Percentiles rank a stretch among this genome's conserved stretches.
Evolutionary conservation across 768 basidiomycete species (phyloP).

Genomic region (Dioszegia aurantiaca): DNA sequence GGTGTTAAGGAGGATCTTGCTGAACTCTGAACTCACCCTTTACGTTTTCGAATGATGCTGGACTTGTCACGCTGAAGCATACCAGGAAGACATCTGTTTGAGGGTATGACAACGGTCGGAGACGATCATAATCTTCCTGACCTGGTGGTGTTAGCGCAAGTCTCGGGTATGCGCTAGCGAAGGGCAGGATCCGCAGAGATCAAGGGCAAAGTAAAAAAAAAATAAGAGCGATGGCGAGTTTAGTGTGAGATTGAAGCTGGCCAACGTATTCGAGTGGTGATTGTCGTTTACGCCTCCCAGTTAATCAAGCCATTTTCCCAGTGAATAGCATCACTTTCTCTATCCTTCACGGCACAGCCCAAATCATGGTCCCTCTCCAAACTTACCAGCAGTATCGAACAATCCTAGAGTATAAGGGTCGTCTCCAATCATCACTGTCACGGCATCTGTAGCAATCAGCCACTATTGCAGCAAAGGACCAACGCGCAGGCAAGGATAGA

Average conservation of each 20-base stretch:
- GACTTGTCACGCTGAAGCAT: constrained; percentile 98
- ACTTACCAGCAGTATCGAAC: constrained; percentile 96
- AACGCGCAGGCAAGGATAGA: constrained; percentile 16
- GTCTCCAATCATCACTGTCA: constrained; percentile 99
- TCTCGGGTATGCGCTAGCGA: too few relatives aligned
- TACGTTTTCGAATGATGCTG: constrained; percentile 99
- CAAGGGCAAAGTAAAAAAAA: too few relatives aligned
- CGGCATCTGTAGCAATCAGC: constrained; percentile 59
- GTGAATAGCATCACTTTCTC: too few relatives aligned
- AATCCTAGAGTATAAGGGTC: constrained; percentile 97
- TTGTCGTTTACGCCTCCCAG: too few relatives aligned
- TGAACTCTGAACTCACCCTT: constrained; percentile 59
- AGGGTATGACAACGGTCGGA: constrained; percentile 97
- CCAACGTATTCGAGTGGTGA: too few relatives aligned
- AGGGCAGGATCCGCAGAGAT: too few relatives aligned
- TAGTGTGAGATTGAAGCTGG: not conserved
- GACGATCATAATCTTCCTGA: constrained; percentile 99
- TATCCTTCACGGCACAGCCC: too few relatives aligned
- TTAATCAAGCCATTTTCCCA: too few relatives aligned
- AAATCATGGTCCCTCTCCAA: too few relatives aligned
- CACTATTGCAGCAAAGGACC: constrained; percentile 56
- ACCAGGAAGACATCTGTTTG: constrained; percentile 99
- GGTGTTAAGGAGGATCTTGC: not conserved
- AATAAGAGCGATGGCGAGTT: not conserved
- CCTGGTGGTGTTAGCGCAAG: constrained; percentile 21